A percentile compares a stretch with the other conserved stretches of the same genome.
These are phyloP conservation scores for Aristolochia fimbriata DNA, from an alignment of 164 flowering plant genomes.

Conservation along the genomic window DNA sequence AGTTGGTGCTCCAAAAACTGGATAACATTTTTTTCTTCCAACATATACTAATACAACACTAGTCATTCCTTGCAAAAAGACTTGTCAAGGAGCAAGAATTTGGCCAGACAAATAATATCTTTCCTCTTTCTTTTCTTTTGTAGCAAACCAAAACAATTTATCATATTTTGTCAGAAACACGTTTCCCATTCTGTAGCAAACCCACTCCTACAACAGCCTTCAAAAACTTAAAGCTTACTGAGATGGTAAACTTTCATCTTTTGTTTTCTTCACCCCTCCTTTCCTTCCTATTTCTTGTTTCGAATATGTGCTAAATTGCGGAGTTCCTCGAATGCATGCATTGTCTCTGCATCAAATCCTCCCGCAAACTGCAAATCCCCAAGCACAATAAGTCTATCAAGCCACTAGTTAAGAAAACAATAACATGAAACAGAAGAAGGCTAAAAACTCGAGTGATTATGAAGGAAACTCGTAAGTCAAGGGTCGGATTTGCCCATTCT, in stretches of 20 bases:
- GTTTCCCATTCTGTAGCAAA: background rate
- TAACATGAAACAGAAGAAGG: too few species aligned
- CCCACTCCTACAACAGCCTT: background rate
- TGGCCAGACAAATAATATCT: background rate
- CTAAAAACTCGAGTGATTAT: too few species aligned
- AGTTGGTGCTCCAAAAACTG: too few species aligned
- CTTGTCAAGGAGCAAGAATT: background rate
- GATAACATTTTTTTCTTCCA: too few species aligned
- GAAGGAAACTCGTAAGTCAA: too few species aligned
- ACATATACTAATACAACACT: too few species aligned
- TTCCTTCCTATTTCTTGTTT: constrained; percentile 27
- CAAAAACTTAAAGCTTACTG: constrained; percentile 24
- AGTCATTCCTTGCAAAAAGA: background rate
- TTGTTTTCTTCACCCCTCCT: background rate
- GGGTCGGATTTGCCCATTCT: too few species aligned
- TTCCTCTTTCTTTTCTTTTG: background rate
- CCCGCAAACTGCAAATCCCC: constrained; percentile 76
- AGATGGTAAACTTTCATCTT: constrained; percentile 28
- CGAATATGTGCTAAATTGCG: constrained; percentile 52
- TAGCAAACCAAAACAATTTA: background rate
- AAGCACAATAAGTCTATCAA: too few species aligned
- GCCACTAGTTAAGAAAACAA: too few species aligned
- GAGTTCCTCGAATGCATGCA: constrained; percentile 89
- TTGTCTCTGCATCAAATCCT: constrained; percentile 92
- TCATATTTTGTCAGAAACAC: too few species aligned